phyloP scores from a whole-genome alignment of 1,284 basidiomycete genomes.

The Papiliotrema laurentii region DNA sequence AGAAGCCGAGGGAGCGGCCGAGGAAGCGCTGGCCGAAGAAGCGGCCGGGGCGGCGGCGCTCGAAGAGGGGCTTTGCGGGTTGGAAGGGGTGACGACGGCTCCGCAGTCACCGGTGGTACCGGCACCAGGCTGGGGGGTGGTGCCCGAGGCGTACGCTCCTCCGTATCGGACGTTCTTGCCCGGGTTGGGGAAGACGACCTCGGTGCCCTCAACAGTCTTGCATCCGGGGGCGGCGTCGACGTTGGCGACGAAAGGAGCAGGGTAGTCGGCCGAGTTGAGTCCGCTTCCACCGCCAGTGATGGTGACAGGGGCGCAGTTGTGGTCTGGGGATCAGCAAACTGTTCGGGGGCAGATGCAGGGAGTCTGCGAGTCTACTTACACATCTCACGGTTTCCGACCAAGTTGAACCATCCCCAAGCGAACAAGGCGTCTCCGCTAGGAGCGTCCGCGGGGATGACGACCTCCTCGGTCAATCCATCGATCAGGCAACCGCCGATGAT shows the following conservation, averaged over 20 bases:
- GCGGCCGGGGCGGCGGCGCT: background rate
- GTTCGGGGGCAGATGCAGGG: too few relatives aligned
- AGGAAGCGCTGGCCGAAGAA: background rate
- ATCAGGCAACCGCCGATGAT: conserved; percentile 47
- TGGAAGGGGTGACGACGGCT: background rate
- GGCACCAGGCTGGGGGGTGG: background rate
- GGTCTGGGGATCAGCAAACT: conserved; percentile 25
- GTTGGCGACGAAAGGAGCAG: conserved; percentile 48
- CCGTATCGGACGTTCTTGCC: conserved; percentile 33
- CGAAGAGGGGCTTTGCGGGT: background rate
- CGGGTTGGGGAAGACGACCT: conserved; percentile 41
- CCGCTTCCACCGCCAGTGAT: conserved; percentile 37
- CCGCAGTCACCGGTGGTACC: conserved; percentile 1
- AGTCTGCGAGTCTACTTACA: conserved; percentile 14
- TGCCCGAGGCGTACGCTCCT: conserved; percentile 15
- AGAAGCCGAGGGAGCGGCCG: background rate
- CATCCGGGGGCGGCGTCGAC: conserved; percentile 34
- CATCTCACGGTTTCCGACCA: conserved; percentile 43
- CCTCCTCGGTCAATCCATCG: conserved; percentile 22
- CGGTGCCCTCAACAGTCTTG: conserved; percentile 27
- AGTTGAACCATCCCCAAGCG: conserved; percentile 51
- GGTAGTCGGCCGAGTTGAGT: conserved; percentile 21
- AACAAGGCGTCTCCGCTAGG: conserved; percentile 48
- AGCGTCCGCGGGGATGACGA: conserved; percentile 42
- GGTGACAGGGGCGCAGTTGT: conserved; percentile 48